Conservation (phyloP, 2,329 filamentous ascomycete species). For the Aureobasidium zeae region DNA sequence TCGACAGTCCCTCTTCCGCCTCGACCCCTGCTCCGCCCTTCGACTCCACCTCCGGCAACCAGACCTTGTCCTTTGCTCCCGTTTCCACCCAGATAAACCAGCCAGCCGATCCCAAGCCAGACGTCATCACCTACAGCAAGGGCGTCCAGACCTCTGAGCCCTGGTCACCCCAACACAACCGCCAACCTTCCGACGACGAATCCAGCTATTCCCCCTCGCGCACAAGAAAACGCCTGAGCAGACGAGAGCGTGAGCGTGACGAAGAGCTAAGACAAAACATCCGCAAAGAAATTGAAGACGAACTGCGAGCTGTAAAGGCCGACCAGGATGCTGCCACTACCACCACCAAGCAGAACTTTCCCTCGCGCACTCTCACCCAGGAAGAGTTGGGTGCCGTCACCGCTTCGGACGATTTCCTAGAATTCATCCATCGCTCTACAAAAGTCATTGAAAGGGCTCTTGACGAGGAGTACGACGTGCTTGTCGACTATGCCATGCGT, state of each 20-base stretch:
- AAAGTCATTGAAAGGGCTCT: slow-evolving; percentile 95
- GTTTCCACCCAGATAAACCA: slow-evolving; percentile 73
- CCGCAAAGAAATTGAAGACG: slow-evolving; percentile 83
- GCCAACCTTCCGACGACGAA: slow-evolving; percentile 51
- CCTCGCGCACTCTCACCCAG: slow-evolving; percentile 65
- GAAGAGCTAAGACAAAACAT: slow-evolving; percentile 82
- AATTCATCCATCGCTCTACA: slow-evolving; percentile 89
- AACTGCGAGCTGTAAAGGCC: slow-evolving; percentile 62
- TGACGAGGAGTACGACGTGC: slow-evolving; percentile 91
- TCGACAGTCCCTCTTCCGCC: slow-evolving; percentile 58
- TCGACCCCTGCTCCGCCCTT: slow-evolving; percentile 30
- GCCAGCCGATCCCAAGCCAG: slow-evolving; percentile 58
- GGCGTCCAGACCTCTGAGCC: slow-evolving; percentile 83
- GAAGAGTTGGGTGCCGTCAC: slow-evolving; percentile 89
- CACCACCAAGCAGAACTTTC: slow-evolving; percentile 49
- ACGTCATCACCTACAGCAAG: slow-evolving; percentile 95
- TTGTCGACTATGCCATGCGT: slow-evolving; percentile 85
- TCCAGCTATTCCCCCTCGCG: slow-evolving; percentile 42
- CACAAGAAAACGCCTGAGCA: slow-evolving; percentile 64
- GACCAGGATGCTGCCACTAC: slow-evolving; percentile 36
- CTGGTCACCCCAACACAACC: slow-evolving; percentile 49
- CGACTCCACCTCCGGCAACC: slow-evolving; percentile 45
- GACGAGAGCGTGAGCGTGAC: slow-evolving; percentile 70
- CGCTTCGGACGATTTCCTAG: slow-evolving; percentile 83
- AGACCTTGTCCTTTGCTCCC: slow-evolving; percentile 64